Evolutionary conservation across 305 asterid species (phyloP).

Genomic region (Fraxinus nigra): DNA sequence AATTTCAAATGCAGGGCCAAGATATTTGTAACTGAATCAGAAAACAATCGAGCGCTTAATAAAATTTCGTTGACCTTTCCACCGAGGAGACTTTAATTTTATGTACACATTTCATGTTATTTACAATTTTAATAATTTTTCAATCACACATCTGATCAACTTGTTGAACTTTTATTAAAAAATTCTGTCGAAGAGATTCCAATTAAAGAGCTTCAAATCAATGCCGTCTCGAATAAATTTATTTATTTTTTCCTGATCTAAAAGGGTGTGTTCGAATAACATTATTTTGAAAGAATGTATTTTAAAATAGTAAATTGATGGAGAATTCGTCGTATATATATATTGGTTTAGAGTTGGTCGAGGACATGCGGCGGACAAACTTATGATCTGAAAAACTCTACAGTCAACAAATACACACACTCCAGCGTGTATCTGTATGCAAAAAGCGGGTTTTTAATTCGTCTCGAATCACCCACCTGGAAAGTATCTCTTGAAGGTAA

Average conservation of each 20-base stretch:
- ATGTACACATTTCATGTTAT: too few relatives aligned
- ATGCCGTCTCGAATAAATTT: too few relatives aligned
- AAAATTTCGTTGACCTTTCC: neutral
- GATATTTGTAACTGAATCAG: neutral
- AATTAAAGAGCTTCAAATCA: too few relatives aligned
- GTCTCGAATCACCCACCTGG: neutral
- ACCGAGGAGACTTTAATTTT: neutral
- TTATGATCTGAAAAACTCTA: neutral
- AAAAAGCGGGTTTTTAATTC: neutral
- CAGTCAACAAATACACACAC: neutral
- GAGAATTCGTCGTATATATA: neutral
- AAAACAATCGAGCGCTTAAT: constrained; percentile 28
- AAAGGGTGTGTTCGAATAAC: too few relatives aligned
- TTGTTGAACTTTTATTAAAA: too few relatives aligned
- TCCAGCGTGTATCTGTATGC: neutral
- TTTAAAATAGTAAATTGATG: too few relatives aligned
- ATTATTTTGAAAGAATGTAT: too few relatives aligned
- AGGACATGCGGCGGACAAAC: neutral
- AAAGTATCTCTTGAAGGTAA: neutral
- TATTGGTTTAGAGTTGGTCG: neutral
- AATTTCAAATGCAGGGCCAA: neutral
- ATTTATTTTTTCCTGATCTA: neutral
- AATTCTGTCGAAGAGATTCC: too few relatives aligned
- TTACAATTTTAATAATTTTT: too few relatives aligned
- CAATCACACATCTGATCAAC: neutral